A percentile compares a stretch with the other conserved stretches of the same genome.
Conservation (phyloP, 495 filamentous ascomycete genomes). For the Arthonia radiata region DNA sequence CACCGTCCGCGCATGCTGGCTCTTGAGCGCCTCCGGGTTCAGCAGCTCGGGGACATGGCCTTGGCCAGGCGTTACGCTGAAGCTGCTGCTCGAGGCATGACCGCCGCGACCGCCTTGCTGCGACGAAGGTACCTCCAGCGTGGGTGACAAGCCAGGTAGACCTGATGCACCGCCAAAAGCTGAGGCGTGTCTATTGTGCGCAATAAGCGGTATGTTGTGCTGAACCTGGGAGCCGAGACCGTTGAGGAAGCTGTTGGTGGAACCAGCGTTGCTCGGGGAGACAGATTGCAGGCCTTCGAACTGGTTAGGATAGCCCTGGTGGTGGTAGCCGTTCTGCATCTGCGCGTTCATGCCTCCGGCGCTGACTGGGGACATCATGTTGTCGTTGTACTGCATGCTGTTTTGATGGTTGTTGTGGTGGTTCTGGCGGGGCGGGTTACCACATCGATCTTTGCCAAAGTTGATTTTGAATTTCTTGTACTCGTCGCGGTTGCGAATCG, state of each 20-base stretch:
- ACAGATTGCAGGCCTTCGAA: constrained; percentile 35
- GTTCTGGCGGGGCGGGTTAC: constrained; percentile 81
- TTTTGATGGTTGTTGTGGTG: constrained; percentile 27
- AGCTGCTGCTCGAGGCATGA: constrained; percentile 30
- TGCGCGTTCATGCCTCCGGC: too few species aligned
- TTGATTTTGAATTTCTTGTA: constrained; percentile 98
- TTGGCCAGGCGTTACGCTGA: constrained; percentile 28
- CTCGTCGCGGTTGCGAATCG: constrained; percentile 77
- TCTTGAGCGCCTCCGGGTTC: constrained; percentile 31
- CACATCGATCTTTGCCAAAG: constrained; percentile 95
- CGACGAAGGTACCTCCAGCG: constrained; percentile 19
- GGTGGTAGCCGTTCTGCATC: constrained; percentile 18
- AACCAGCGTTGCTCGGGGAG: constrained; percentile 30
- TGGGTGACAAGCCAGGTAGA: too few species aligned
- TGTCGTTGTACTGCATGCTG: constrained; percentile 22
- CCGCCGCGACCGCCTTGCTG: constrained; percentile 30
- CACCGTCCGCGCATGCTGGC: constrained; percentile 61
- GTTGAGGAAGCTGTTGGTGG: constrained; percentile 18
- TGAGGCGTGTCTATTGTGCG: too few species aligned
- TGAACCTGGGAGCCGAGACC: constrained; percentile 10
- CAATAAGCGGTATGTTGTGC: too few species aligned
- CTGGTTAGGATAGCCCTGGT: constrained; percentile 33
- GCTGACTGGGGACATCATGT: too few species aligned
- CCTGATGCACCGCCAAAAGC: too few species aligned
- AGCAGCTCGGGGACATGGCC: too few species aligned